Evolutionary conservation across 306 rosid genomes (phyloP).

Genomic region (Glycyrrhiza uralensis): DNA sequence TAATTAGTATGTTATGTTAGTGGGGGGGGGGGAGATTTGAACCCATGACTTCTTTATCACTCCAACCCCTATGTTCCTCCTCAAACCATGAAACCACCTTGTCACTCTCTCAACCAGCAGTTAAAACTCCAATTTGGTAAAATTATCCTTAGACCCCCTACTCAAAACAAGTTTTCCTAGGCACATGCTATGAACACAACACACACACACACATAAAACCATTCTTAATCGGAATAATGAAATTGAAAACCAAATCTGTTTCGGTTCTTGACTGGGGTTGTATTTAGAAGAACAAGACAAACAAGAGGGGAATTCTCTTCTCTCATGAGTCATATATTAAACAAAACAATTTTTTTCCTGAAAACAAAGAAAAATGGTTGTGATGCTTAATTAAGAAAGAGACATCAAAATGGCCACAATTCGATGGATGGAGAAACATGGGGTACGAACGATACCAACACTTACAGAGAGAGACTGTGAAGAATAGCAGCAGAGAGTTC

Average conservation of each 20-base stretch:
- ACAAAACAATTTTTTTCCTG: not conserved
- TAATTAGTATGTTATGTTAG: too few species aligned
- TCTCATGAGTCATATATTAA: not conserved
- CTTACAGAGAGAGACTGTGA: constrained; percentile 18
- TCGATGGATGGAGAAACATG: not conserved
- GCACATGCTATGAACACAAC: not conserved
- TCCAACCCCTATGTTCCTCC: too few species aligned
- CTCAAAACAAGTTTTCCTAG: not conserved
- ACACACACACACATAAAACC: not conserved
- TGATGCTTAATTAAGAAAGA: not conserved
- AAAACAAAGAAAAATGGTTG: not conserved
- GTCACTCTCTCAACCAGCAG: not conserved
- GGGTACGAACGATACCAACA: too few species aligned
- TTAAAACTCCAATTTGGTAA: not conserved
- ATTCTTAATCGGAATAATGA: not conserved
- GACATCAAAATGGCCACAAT: not conserved
- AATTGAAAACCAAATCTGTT: not conserved
- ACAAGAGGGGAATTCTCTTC: not conserved
- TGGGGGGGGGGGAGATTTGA: too few species aligned
- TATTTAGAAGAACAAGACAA: not conserved
- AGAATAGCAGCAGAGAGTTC: not conserved
- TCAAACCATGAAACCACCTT: too few species aligned
- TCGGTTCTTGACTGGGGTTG: not conserved
- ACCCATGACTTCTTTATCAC: too few species aligned
- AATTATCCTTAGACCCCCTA: not conserved